Evolutionary conservation across 1,284 basidiomycete species (phyloP).

Genomic region (Puccinia sorghi): DNA sequence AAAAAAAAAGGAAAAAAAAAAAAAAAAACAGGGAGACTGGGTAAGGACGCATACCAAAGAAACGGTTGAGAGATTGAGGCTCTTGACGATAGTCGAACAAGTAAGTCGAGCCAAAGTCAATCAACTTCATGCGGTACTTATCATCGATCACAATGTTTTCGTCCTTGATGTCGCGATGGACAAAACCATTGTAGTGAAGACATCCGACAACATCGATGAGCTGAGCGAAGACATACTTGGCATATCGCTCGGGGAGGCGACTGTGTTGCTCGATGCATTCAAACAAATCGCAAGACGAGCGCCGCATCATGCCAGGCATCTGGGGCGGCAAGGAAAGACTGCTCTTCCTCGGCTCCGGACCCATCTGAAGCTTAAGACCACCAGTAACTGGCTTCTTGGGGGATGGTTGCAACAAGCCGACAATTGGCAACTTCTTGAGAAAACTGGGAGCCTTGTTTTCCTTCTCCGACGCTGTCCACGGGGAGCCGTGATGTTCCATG

Average conservation of each 20-base stretch:
- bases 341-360: background rate
- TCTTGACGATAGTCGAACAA: constrained; percentile 56
- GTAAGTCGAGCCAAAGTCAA: constrained; percentile 57
- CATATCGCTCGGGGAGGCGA: constrained; percentile 55
- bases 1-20: too few relatives aligned
- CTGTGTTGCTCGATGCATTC: constrained; percentile 58
- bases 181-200: constrained; percentile 56
- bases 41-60: constrained; percentile 23
- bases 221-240: constrained; percentile 58
- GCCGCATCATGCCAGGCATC: constrained; percentile 53
- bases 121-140: constrained; percentile 57
- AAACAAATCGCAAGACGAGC: constrained; percentile 57
- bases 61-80: constrained; percentile 25
- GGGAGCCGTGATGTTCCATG: constrained; percentile 57
- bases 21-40: too few relatives aligned
- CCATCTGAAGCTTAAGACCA: constrained; percentile 6
- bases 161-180: constrained; percentile 59
- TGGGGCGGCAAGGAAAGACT: constrained; percentile 18
- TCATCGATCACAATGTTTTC: constrained; percentile 58
- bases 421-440: constrained; percentile 5
- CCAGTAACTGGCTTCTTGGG: background rate
- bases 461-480: constrained; percentile 52
- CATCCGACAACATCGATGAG: constrained; percentile 57
- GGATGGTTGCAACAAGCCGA: constrained; percentile 4
- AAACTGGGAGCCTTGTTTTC: constrained; percentile 38